Evolutionary conservation across 441 rosid genomes (phyloP).

Genomic region (Mallotus repandus): DNA sequence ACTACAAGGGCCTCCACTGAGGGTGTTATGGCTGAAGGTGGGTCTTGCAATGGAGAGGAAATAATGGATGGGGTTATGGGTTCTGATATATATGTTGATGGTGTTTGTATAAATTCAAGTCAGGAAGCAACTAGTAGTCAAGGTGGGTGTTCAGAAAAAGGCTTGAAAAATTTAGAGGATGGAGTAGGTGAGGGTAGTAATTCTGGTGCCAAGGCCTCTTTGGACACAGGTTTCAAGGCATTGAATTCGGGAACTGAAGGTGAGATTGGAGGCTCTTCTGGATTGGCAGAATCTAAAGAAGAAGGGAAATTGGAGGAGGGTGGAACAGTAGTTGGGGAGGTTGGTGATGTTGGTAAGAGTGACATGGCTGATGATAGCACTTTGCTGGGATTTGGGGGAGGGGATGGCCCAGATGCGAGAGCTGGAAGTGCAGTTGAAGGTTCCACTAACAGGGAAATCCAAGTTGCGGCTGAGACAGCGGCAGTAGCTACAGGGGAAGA

Average conservation of each 20-base stretch:
- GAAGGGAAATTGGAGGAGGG: constrained; percentile 12
- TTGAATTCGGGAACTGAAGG: constrained; percentile 5
- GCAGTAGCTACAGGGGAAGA: neutral
- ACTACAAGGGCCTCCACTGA: constrained; percentile 22
- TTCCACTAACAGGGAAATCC: constrained; percentile 23
- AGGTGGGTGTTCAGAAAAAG: constrained; percentile 18
- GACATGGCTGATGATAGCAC: constrained; percentile 20
- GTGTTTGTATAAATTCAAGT: constrained; percentile 32
- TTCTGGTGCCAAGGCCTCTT: constrained; percentile 5
- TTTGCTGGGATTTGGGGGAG: constrained; percentile 5
- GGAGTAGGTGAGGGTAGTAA: constrained; percentile 18
- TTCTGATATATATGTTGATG: constrained; percentile 47
- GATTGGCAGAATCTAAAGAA: constrained; percentile 15
- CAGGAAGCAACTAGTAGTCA: constrained; percentile 23
- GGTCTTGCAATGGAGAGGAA: constrained; percentile 38
- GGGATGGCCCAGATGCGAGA: constrained; percentile 8
- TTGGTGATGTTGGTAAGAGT: neutral
- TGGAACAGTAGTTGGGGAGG: constrained; percentile 13
- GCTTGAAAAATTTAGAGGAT: constrained; percentile 3
- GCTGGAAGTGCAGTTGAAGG: constrained; percentile 18
- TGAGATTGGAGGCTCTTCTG: constrained; percentile 12
- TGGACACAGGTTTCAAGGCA: constrained; percentile 21
- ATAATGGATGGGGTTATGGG: constrained; percentile 44
- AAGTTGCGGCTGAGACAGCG: constrained; percentile 7
- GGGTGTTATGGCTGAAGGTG: constrained; percentile 29